Conservation (phyloP, 176 grass and related monocot species). For the Calamus simplicifolius region DNA sequence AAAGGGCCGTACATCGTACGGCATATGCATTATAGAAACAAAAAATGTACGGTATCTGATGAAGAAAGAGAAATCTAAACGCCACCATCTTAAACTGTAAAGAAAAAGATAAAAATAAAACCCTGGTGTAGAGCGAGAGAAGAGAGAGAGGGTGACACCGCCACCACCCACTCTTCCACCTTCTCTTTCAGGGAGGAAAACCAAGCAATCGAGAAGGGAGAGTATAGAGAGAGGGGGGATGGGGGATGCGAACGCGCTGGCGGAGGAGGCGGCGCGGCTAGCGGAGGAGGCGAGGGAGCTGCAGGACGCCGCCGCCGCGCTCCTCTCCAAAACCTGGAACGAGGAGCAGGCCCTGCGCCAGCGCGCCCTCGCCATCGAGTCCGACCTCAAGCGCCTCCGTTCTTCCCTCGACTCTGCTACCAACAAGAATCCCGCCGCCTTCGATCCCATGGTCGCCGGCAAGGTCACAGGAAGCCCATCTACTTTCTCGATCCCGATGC, state of each 20-base stretch:
- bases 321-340: slow-evolving; percentile 41
- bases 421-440: neutral
- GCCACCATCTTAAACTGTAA: no score
- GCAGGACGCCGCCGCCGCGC: slow-evolving; percentile 72
- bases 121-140: no score
- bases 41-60: no score
- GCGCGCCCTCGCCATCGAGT: slow-evolving; percentile 51
- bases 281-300: slow-evolving; percentile 77
- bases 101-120: no score
- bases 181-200: no score
- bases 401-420: neutral
- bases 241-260: slow-evolving; percentile 10
- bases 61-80: no score
- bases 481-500: neutral
- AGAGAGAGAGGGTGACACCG: no score
- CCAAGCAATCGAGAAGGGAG: neutral
- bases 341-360: slow-evolving; percentile 79
- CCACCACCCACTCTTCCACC: no score
- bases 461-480: slow-evolving; percentile 28
- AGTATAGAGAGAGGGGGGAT: slow-evolving; percentile 17
- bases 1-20: no score
- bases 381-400: slow-evolving; percentile 50
- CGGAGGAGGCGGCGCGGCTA: slow-evolving; percentile 42
- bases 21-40: no score
- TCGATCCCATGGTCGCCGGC: slow-evolving; percentile 41